Percentiles rank a stretch among this genome's conserved stretches.
phyloP scores from a whole-genome alignment of 352 stramenopile species.

The Pythium utonaiense region DNA sequence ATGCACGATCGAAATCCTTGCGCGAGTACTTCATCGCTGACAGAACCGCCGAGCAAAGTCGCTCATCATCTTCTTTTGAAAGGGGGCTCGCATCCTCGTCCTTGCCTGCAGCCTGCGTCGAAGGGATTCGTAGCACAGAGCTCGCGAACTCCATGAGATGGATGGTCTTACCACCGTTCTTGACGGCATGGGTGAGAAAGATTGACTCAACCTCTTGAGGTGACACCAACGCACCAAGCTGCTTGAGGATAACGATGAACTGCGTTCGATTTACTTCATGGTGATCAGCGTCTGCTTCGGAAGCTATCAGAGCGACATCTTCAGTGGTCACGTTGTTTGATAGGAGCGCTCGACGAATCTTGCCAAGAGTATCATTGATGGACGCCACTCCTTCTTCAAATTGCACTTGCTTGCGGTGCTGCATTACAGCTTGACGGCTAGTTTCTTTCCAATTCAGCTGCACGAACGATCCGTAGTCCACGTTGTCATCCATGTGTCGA shows the following conservation, averaged over 20 bases:
- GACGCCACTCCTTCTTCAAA: not conserved
- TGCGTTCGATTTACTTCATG: slow-evolving; percentile 4
- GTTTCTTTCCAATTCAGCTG: slow-evolving; percentile 55
- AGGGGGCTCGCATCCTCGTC: not conserved
- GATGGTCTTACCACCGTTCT: not conserved
- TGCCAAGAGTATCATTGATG: not conserved
- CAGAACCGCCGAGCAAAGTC: slow-evolving; percentile 26
- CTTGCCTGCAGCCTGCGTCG: not conserved
- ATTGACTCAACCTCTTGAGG: slow-evolving; percentile 1
- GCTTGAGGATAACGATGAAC: slow-evolving; percentile 16
- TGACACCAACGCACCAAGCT: slow-evolving; percentile 4
- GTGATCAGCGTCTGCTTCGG: not conserved
- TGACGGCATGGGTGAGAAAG: not conserved
- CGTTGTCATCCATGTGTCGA: slow-evolving; percentile 38
- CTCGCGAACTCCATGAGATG: slow-evolving; percentile 21
- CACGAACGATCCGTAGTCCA: slow-evolving; percentile 49
- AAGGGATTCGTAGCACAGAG: slow-evolving; percentile 11
- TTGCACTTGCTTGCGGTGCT: slow-evolving; percentile 24
- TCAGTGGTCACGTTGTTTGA: slow-evolving; percentile 3
- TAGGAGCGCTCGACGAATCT: not conserved
- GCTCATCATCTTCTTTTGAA: slow-evolving; percentile 29
- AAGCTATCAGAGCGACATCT: not conserved
- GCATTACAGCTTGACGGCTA: slow-evolving; percentile 5
- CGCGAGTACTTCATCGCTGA: slow-evolving; percentile 31
- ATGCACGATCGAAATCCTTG: slow-evolving; percentile 28